A percentile compares a stretch with the other conserved stretches of the same genome.
These are phyloP conservation scores for Suhomyces ambrosiae DNA, from an alignment of 1,139 yeast genomes.

Conservation along the genomic window DNA sequence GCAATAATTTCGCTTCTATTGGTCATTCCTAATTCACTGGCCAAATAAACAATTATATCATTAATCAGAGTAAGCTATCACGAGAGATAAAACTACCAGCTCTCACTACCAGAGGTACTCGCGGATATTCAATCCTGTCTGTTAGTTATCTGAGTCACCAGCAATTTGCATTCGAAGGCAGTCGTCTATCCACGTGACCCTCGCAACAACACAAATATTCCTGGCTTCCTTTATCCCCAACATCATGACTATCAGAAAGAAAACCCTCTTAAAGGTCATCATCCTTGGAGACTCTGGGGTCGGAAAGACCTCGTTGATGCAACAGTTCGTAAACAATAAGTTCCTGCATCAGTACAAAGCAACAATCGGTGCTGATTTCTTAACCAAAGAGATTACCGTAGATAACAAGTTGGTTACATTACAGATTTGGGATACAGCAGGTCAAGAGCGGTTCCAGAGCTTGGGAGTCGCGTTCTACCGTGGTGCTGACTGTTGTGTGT, in stretches of 20 bases:
- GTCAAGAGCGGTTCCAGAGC: constrained; percentile 96
- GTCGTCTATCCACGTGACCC: constrained; percentile 5
- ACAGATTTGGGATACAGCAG: constrained; percentile 99
- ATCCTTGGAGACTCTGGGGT: constrained; percentile 97
- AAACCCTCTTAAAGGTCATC: constrained; percentile 89
- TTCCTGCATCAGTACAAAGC: constrained; percentile 96
- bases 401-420: constrained; percentile 81
- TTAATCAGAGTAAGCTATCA: no score
- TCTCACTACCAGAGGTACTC: no score
- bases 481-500: constrained; percentile 97
- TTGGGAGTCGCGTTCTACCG: constrained; percentile 96
- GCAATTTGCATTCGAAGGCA: no score
- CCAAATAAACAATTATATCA: no score
- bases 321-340: constrained; percentile 93
- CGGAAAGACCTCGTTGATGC: constrained; percentile 95
- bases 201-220: constrained; percentile 5
- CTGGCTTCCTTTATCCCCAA: constrained; percentile 1
- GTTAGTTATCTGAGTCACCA: no score
- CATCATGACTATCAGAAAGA: constrained; percentile 78
- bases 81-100: no score
- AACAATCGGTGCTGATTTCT: constrained; percentile 95
- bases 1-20: no score
- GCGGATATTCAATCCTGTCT: no score
- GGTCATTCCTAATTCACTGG: no score
- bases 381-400: constrained; percentile 83